Base-by-base conservation (phyloP, 2,329 filamentous ascomycete genomes). In the Colletotrichum abscissum region DNA sequence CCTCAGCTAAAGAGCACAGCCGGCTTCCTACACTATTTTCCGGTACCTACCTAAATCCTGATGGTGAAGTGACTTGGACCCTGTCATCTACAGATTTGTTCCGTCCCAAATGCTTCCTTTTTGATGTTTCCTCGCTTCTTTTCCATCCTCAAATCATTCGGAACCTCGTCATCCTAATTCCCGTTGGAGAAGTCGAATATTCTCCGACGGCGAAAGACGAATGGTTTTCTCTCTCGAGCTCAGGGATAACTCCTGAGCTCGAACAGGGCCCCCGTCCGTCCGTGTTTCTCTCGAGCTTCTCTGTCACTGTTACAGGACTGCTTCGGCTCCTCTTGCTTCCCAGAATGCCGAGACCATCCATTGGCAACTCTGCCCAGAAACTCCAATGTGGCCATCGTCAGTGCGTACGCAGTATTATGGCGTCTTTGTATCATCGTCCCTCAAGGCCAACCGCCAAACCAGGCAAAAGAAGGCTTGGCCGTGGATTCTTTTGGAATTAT, bases 311-410 rank as follows among this genome's bases (percentile, higher is more conserved):
- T 74, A 80, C 80, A 82, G 81, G 79, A 78, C 70, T 82, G 80
- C 80, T 79, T 83, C 81, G 81, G 81, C 79, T 82, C 81, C 75
- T 80, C 75, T 80, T 82, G 80, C 81, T 78, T 60, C 72, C 67
- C 24, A 28, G 55, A 63, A 14, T 46, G 60, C 69, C 65, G 59
- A 69, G 64, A 49, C 22, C 52, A 57, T 11, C 19, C 24, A 28
- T 49, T 19, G 38, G 16, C 38, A 42, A 7, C 11, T 35, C 33
- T 52, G 33, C 46, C 63, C 22, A 56, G 62, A 54, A 11, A n/a
- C 5, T 66, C 30, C 33, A 42, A 24, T 28, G 67, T 46, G 33
- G 49, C 35, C 46, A 56, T 62, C 63, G 64, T 72, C 72, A 64
- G 72, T 72, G 69, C 69, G 63, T 62, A 16, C 33, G 33, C 33